phyloP scores from a whole-genome alignment of 2,329 filamentous ascomycete species.

The Penicillium oxalicum region DNA sequence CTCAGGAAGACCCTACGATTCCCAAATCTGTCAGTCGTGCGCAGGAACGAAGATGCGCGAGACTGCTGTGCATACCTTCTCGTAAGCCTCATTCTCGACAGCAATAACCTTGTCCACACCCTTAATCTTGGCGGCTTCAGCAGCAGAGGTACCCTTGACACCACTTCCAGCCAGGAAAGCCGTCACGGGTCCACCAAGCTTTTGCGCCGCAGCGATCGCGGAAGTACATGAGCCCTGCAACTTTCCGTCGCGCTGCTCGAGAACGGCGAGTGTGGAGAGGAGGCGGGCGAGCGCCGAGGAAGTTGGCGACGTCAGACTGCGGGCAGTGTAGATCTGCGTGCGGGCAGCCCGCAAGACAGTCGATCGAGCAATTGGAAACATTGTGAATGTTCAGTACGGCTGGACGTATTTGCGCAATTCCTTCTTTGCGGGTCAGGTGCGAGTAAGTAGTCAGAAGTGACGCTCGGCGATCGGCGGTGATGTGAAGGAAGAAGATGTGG shows the following conservation, averaged over 20 bases:
- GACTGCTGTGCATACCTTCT: constrained; percentile 59
- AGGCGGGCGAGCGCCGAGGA: constrained; percentile 60
- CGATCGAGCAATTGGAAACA: constrained; percentile 34
- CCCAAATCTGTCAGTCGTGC: not conserved
- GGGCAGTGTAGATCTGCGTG: constrained; percentile 41
- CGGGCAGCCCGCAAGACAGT: constrained; percentile 40
- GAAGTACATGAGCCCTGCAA: constrained; percentile 76
- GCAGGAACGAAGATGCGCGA: not conserved
- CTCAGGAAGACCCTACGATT: constrained; percentile 73
- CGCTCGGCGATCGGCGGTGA: constrained; percentile 23
- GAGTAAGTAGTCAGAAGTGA: constrained; percentile 12
- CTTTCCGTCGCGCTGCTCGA: constrained; percentile 88
- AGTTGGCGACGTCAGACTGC: constrained; percentile 40
- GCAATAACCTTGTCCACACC: constrained; percentile 88
- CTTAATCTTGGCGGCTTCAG: constrained; percentile 79
- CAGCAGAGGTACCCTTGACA: constrained; percentile 64
- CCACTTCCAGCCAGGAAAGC: constrained; percentile 80
- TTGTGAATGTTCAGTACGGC: constrained; percentile 9
- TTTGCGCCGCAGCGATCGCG: constrained; percentile 77
- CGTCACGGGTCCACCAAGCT: constrained; percentile 77
- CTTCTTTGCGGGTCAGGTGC: constrained; percentile 8
- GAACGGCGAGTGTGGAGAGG: constrained; percentile 79
- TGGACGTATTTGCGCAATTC: constrained; percentile 5
- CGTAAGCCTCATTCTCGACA: constrained; percentile 83
- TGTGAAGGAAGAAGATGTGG: constrained; percentile 19